These are phyloP conservation scores for Mycena latifolia DNA, from an alignment of 768 basidiomycete species.

Conservation along the genomic window DNA sequence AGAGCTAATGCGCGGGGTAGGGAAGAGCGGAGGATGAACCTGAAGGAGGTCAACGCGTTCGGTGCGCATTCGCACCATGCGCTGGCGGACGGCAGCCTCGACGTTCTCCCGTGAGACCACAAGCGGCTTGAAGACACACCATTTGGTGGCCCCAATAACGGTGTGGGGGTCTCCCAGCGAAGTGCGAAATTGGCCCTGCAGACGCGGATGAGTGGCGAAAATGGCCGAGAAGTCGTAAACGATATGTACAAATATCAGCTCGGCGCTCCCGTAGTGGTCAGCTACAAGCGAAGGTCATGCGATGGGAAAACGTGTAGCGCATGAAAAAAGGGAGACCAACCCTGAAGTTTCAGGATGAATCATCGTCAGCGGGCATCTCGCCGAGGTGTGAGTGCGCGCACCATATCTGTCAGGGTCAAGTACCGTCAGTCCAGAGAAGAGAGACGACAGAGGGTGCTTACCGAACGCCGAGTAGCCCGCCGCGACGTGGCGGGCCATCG, in stretches of 20 bases:
- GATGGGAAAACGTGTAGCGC: neutral
- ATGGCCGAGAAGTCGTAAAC: conserved; percentile 1
- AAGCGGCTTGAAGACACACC: conserved; percentile 79
- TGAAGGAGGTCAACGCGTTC: conserved; percentile 78
- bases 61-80: conserved; percentile 74
- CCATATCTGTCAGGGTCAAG: conserved; percentile 62
- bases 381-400: conserved; percentile 36
- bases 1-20: neutral
- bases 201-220: neutral
- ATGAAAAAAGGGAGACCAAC: conserved; percentile 39
- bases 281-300: conserved; percentile 55
- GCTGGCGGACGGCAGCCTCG: conserved; percentile 73
- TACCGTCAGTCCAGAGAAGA: conserved; percentile 7
- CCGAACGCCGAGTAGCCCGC: conserved; percentile 76
- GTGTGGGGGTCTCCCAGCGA: conserved; percentile 52
- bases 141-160: conserved; percentile 85
- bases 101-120: conserved; percentile 67
- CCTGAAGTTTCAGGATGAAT: conserved; percentile 38
- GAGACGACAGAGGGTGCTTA: conserved; percentile 38
- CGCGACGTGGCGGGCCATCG: conserved; percentile 31
- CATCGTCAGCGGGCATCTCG: conserved; percentile 1
- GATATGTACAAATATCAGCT: conserved; percentile 78
- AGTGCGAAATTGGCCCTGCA: conserved; percentile 77
- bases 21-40: conserved; percentile 49
- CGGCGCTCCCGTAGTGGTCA: conserved; percentile 89